Evolutionary conservation across 106 monocot genomes (phyloP).

Genomic region (Acanthochlamys bracteata): DNA sequence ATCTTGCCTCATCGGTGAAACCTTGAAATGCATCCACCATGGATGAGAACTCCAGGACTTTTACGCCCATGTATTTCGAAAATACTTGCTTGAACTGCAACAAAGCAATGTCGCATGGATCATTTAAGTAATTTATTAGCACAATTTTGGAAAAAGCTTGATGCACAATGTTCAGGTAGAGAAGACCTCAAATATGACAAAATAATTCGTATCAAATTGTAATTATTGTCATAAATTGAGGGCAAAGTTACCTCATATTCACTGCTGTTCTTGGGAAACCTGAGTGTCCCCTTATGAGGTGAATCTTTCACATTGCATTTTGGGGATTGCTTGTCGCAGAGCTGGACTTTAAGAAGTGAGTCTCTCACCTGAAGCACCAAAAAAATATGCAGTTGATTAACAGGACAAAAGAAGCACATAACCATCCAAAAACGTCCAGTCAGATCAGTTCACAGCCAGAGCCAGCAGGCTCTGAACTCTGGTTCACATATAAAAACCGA

Average conservation of each 20-base stretch:
- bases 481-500: too few species aligned
- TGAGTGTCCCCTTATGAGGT: conserved; percentile 17
- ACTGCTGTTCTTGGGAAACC: conserved; percentile 46
- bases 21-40: conserved; percentile 66
- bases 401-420: not conserved
- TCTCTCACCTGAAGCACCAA: conserved; percentile 59
- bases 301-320: conserved; percentile 30
- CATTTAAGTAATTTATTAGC: not conserved
- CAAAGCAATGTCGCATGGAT: too few species aligned
- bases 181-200: not conserved
- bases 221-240: not conserved
- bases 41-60: conserved; percentile 72
- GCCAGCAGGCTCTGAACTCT: too few species aligned
- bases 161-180: not conserved
- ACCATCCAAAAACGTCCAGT: too few species aligned
- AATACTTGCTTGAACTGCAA: conserved; percentile 36
- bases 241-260: conserved; percentile 42
- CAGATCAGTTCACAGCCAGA: too few species aligned
- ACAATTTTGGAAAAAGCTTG: not conserved
- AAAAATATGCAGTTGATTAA: not conserved
- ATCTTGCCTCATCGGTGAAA: conserved; percentile 51
- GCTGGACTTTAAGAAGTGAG: conserved; percentile 53
- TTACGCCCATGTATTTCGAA: conserved; percentile 52
- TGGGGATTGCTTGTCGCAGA: conserved; percentile 40
- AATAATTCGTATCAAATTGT: not conserved